Evolutionary conservation across 495 filamentous ascomycete genomes (phyloP).

Genomic region (Astrothelium subdiscretum): DNA sequence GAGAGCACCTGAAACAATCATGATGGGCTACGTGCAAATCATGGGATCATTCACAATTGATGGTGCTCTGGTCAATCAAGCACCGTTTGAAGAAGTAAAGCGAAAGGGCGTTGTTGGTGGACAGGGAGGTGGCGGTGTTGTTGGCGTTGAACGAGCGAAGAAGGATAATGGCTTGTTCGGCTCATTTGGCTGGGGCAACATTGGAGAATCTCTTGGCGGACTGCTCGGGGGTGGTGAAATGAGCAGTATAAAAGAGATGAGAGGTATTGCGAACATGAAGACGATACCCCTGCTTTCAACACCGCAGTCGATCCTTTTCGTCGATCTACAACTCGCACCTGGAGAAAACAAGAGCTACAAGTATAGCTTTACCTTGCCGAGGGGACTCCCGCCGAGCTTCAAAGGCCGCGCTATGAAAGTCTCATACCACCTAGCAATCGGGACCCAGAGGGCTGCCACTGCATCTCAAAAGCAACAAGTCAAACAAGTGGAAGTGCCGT

Average conservation of each 20-base stretch:
- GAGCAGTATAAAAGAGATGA: slow-evolving; percentile 90
- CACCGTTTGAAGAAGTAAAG: slow-evolving; percentile 90
- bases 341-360: slow-evolving; percentile 82
- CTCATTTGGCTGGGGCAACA: slow-evolving; percentile 75
- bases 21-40: slow-evolving; percentile 98
- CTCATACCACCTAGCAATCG: slow-evolving; percentile 80
- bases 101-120: slow-evolving; percentile 82
- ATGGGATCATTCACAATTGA: slow-evolving; percentile 85
- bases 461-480: slow-evolving; percentile 66
- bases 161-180: slow-evolving; percentile 70
- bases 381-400: slow-evolving; percentile 78
- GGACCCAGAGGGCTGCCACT: slow-evolving; percentile 75
- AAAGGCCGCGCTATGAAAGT: slow-evolving; percentile 92
- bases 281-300: slow-evolving; percentile 84
- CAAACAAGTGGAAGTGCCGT: slow-evolving; percentile 84
- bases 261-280: slow-evolving; percentile 63
- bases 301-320: slow-evolving; percentile 93
- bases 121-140: slow-evolving; percentile 66
- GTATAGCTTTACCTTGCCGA: slow-evolving; percentile 76
- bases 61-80: slow-evolving; percentile 79
- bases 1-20: slow-evolving; percentile 63
- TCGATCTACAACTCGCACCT: slow-evolving; percentile 75
- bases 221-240: slow-evolving; percentile 74
- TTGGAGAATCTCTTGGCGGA: slow-evolving; percentile 80
- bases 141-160: slow-evolving; percentile 66